A percentile compares a stretch with the other conserved stretches of the same genome.
phyloP scores from a whole-genome alignment of 179 eudicot genomes.

The Amaranthus tricolor region DNA sequence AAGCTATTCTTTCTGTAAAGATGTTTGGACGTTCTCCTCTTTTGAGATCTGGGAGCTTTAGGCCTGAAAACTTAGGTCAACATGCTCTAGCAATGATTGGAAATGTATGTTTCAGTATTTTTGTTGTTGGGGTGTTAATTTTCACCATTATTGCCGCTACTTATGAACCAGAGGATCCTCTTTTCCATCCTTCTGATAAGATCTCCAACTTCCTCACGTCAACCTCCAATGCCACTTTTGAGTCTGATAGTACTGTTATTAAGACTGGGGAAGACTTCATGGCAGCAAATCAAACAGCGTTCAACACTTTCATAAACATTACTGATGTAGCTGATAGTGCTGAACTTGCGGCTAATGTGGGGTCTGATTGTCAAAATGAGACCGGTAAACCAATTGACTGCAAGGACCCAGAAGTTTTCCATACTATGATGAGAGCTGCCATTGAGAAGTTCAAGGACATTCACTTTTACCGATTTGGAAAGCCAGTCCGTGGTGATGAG shows the following conservation, averaged over 20 bases:
- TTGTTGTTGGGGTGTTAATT: conserved; percentile 71
- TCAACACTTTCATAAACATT: conserved; percentile 51
- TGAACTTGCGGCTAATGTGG: conserved; percentile 26
- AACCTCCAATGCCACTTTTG: conserved; percentile 45
- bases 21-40: conserved; percentile 70
- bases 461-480: conserved; percentile 84
- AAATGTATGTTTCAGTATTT: conserved; percentile 70
- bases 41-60: conserved; percentile 46
- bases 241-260: conserved; percentile 41
- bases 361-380: conserved; percentile 49
- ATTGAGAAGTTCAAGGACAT: conserved; percentile 82
- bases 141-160: conserved; percentile 88
- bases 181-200: conserved; percentile 78
- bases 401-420: conserved; percentile 76
- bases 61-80: conserved; percentile 86
- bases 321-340: conserved; percentile 49
- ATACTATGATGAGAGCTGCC: conserved; percentile 89
- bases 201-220: conserved; percentile 75
- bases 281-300: conserved; percentile 62
- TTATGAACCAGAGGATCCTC: conserved; percentile 81
- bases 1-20: conserved; percentile 24
- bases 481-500: conserved; percentile 64
- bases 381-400: conserved; percentile 78
- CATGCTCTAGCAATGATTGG: conserved; percentile 74
- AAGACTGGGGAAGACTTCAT: conserved; percentile 62